These are phyloP conservation scores for Primulina eburnea DNA, from an alignment of 257 asterid genomes.

Conservation along the genomic window DNA sequence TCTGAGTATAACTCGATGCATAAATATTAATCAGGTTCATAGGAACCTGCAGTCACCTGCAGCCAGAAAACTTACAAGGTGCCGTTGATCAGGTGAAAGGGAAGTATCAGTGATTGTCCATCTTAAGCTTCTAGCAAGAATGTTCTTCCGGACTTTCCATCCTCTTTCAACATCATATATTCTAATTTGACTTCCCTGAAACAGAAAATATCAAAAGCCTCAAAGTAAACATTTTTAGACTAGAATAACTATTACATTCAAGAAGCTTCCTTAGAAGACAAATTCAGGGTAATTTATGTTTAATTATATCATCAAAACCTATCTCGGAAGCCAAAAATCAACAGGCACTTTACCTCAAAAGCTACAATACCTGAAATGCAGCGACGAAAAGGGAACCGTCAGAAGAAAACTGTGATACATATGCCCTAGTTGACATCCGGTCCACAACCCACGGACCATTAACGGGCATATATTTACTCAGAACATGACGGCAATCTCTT, in stretches of 20 bases:
- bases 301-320: neutral
- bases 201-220: constrained; percentile 9
- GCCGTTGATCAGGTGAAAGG: constrained; percentile 67
- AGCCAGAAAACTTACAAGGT: constrained; percentile 56
- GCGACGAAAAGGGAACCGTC: constrained; percentile 87
- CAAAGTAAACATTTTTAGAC: neutral
- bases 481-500: constrained; percentile 67
- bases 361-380: constrained; percentile 75
- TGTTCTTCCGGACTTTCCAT: constrained; percentile 83
- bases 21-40: neutral
- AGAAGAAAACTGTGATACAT: constrained; percentile 78
- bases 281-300: neutral
- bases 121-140: constrained; percentile 72
- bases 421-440: constrained; percentile 75
- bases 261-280: neutral
- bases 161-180: constrained; percentile 76
- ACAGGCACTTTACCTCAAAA: neutral
- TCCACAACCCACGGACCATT: constrained; percentile 70
- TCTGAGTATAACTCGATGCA: neutral
- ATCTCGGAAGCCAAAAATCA: neutral
- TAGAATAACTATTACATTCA: neutral
- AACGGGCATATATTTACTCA: constrained; percentile 72
- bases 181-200: constrained; percentile 84
- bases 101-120: constrained; percentile 92
- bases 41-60: neutral